These are phyloP conservation scores for Fusarium mangiferae DNA, from an alignment of 2,329 filamentous ascomycete species.

Conservation along the genomic window DNA sequence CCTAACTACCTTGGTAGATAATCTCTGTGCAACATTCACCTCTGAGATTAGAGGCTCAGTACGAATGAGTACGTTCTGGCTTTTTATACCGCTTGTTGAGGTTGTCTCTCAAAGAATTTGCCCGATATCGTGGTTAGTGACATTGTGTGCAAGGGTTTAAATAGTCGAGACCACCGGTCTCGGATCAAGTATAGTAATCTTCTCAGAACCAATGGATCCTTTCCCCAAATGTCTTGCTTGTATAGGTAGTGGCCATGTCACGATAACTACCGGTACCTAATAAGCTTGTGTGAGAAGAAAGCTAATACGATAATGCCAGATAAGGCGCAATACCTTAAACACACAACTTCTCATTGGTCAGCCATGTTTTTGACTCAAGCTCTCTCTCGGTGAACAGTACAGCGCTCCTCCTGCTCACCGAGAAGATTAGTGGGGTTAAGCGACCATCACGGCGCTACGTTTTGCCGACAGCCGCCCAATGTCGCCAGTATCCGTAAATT, in stretches of 20 bases:
- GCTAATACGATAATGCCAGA: neutral
- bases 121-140: slow-evolving; percentile 17
- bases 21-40: neutral
- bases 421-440: neutral
- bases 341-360: slow-evolving; percentile 32
- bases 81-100: slow-evolving; percentile 16
- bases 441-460: slow-evolving; percentile 28
- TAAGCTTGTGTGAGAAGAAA: neutral
- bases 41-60: neutral
- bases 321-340: neutral
- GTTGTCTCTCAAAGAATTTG: neutral
- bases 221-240: neutral
- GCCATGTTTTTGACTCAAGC: neutral
- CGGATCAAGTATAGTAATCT: slow-evolving; percentile 2
- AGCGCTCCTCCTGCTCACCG: neutral
- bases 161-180: slow-evolving; percentile 15
- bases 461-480: slow-evolving; percentile 31
- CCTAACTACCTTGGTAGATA: neutral
- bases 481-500: slow-evolving; percentile 37
- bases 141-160: slow-evolving; percentile 12
- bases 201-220: neutral
- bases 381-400: slow-evolving; percentile 9
- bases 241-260: slow-evolving; percentile 5
- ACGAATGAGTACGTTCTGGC: neutral
- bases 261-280: slow-evolving; percentile 8